phyloP scores from a whole-genome alignment of 495 filamentous ascomycete genomes.

The Neohortaea acidophila region DNA sequence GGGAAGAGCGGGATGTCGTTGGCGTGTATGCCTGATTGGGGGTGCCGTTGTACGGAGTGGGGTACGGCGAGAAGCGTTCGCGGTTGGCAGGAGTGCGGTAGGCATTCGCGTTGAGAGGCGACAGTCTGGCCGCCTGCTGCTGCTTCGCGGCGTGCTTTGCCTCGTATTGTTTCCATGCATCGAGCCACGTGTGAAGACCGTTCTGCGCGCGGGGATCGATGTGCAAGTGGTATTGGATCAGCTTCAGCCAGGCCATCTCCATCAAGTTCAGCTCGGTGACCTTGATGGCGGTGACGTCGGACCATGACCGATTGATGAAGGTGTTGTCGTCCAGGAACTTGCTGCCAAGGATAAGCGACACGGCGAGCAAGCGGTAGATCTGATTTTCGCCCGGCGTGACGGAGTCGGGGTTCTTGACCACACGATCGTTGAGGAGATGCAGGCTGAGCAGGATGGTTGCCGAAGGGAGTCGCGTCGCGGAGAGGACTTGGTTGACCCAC shows the following conservation, averaged over 20 bases:
- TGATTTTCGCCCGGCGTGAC: conserved; percentile 50
- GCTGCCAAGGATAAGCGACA: conserved; percentile 76
- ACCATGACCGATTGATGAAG: conserved; percentile 98
- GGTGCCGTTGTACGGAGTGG: conserved; percentile 27
- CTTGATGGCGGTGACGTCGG: conserved; percentile 86
- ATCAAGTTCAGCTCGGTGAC: conserved; percentile 77
- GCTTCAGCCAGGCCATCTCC: conserved; percentile 81
- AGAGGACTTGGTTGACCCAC: conserved; percentile 86
- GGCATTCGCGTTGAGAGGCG: conserved; percentile 56
- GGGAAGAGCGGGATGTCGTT: conserved; percentile 21
- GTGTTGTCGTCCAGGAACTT: conserved; percentile 99
- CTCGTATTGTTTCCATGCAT: conserved; percentile 71
- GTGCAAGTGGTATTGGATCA: conserved; percentile 77
- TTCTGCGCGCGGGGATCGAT: conserved; percentile 68
- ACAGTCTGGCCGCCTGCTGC: conserved; percentile 35
- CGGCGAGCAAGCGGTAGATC: conserved; percentile 82
- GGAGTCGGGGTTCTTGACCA: conserved; percentile 46
- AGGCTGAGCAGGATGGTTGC: conserved; percentile 89
- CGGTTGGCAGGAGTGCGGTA: conserved; percentile 25
- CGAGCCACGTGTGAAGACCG: conserved; percentile 68
- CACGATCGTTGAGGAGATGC: conserved; percentile 71
- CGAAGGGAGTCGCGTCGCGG: conserved; percentile 84
- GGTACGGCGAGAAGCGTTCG: conserved; percentile 17
- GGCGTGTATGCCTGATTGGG: conserved; percentile 17
- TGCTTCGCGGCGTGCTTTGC: conserved; percentile 39